These are phyloP conservation scores for Datisca glomerata DNA, from an alignment of 306 rosid genomes.

Conservation along the genomic window DNA sequence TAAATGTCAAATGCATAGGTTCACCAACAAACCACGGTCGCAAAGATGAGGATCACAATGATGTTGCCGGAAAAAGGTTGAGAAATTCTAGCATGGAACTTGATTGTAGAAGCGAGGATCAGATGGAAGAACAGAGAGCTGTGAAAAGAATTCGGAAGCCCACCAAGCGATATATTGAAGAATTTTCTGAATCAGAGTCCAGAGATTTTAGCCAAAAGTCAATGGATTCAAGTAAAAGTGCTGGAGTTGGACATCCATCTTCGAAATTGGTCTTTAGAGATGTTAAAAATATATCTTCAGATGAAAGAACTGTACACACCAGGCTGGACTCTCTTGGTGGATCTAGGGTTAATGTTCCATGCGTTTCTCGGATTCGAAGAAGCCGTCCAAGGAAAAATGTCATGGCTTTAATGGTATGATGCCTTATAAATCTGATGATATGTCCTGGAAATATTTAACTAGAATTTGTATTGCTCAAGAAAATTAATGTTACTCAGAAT, in stretches of 20 bases:
- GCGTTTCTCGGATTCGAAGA: slow-evolving; percentile 80
- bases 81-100: slow-evolving; percentile 29
- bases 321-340: slow-evolving; percentile 81
- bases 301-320: slow-evolving; percentile 43
- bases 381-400: slow-evolving; percentile 86
- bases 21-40: slow-evolving; percentile 26
- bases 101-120: slow-evolving; percentile 41
- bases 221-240: slow-evolving; percentile 24
- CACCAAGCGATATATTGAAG: slow-evolving; percentile 94
- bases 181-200: slow-evolving; percentile 72
- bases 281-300: slow-evolving; percentile 34
- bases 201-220: slow-evolving; percentile 43
- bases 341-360: slow-evolving; percentile 66
- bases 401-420: slow-evolving; percentile 62
- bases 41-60: slow-evolving; percentile 33
- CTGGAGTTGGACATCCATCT: slow-evolving; percentile 29
- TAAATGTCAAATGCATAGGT: slow-evolving; percentile 23
- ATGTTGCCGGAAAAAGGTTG: slow-evolving; percentile 28
- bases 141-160: slow-evolving; percentile 88
- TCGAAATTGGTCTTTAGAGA: slow-evolving; percentile 28
- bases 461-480: too few relatives aligned
- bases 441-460: too few relatives aligned
- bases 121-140: slow-evolving; percentile 40
- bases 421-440: too few relatives aligned
- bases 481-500: too few relatives aligned